Base-by-base conservation (phyloP, 2,329 filamentous ascomycete genomes). In the Aureobasidium sp. region DNA sequence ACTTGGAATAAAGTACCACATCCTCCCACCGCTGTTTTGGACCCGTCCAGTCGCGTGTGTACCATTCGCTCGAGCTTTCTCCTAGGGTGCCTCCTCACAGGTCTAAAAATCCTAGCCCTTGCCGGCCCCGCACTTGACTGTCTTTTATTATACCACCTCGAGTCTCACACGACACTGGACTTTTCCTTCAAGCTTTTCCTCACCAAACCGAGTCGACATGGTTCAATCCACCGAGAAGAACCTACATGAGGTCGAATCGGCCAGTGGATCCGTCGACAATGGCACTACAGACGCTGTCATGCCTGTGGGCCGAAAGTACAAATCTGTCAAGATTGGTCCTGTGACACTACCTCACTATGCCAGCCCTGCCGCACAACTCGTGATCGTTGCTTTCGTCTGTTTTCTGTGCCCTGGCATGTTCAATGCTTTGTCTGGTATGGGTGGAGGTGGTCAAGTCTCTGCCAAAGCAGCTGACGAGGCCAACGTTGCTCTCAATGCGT, bases 401-500 rank as follows among this genome's bases (percentile, higher is more conserved):
- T 81, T 81, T 74, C 67, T 80, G 68, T 81, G 78, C 65, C 78
- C 78, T 47, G 78, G 70, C 68, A 80, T 80, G 78, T 80, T 77
- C 72, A 80, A 80, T 65, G 78, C 78, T 27, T 67, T 80, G 65
- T 76, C 74, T 62, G 78, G 78, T 61, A 77, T 80, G 69, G 78
- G 78, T 50, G 78, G 78, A 27, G 78, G 74, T 51, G 78, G 78
- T 50, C 76, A 78, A 69, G 67, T 78, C 51, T 74, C 77, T 62
- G 65, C 72, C 6, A 79, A 76, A 25, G 69, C 69, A 38, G 79
- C 82, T 66, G 86, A 87, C 71, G 81, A 86, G 66, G 84, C 87
- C 67, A 87, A 84, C 70, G 85, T 84, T 4, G 87, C 87, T 23
- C 74, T 91, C 54, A 89, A 90, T 75, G 84, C 84, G 64, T 87